These are phyloP conservation scores for Escallonia rubra DNA, from an alignment of 129 eudicot species.

Conservation along the genomic window DNA sequence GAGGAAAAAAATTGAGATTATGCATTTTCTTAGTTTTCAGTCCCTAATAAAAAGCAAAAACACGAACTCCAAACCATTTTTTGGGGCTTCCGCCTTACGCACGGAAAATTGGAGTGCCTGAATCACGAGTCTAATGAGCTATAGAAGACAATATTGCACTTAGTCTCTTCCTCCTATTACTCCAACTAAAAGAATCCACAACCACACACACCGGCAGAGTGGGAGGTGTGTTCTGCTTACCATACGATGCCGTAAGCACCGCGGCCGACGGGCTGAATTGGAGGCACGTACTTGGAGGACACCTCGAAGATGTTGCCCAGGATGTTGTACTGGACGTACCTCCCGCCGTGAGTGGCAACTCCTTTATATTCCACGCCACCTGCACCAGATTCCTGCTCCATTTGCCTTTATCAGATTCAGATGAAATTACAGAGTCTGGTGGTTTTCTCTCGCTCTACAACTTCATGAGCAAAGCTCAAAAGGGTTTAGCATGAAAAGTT, in stretches of 20 bases:
- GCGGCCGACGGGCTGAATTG: constrained; percentile 71
- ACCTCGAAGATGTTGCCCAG: constrained; percentile 71
- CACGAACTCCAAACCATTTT: too few relatives aligned
- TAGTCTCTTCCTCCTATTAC: neutral
- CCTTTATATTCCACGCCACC: constrained; percentile 28
- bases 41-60: too few relatives aligned
- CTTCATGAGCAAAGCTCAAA: neutral
- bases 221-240: constrained; percentile 20
- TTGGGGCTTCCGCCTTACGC: too few relatives aligned
- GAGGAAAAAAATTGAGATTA: too few relatives aligned
- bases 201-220: neutral
- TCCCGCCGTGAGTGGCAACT: constrained; percentile 50
- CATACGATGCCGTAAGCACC: constrained; percentile 90
- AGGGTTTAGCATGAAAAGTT: neutral
- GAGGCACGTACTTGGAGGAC: constrained; percentile 64
- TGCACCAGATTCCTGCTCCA: constrained; percentile 17
- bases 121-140: too few relatives aligned
- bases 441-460: neutral
- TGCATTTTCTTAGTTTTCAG: too few relatives aligned
- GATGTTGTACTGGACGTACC: constrained; percentile 45
- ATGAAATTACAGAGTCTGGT: neutral
- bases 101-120: too few relatives aligned
- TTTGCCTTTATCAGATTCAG: constrained; percentile 9
- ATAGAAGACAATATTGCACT: neutral
- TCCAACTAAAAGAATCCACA: neutral